Base-by-base conservation (phyloP, 2,329 filamentous ascomycete species). In the Passalora sequoiae region DNA sequence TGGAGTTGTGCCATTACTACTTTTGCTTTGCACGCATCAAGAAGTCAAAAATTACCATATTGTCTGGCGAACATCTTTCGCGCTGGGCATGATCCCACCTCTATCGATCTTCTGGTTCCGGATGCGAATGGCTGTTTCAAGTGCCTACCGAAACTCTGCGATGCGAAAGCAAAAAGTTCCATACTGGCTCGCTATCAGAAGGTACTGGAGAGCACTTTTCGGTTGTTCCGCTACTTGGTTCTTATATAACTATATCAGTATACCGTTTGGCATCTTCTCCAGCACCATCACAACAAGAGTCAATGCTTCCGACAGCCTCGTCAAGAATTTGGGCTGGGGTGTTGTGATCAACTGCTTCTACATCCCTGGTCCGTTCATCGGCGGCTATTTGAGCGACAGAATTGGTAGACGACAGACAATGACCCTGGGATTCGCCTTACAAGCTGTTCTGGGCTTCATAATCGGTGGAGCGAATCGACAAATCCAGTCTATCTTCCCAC, bases 331-430 rank as follows among this genome's bases (percentile, higher is more conserved):
- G 43, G 89, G 87, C 30, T 94, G 88, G 88, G 29, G 13, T 31
- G 87, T 84, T 0, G 76, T 94, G 21, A 80, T 92, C 69, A 94
- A 92, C 63, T 69, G 87, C 49, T 94, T 94, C 65, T 92, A 92
- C 64, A 76, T 94, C 36, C 88, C 87, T 0, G 89, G 89, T 1
- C 84, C 86, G 10, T 72, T 88, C 40, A 66, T 84, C 4, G 89
- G 89, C 16, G 85, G 86, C 0, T 84, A 85, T 40, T 69, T 86
- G 5, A 84, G 80, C 21, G 89, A 94, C 65, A 78, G 73, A 66
- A 70, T 92, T 31, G 89, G 89, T 0, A 86, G 88, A 1, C 80
- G 83, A 48, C 79, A 83, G 55, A 83, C 84, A 1, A 73, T 95
- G 2, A 77, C 78, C 1, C 65, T 81, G 3, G 87, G 87, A 7